phyloP scores from a whole-genome alignment of 1,284 basidiomycete species.

The Sanghuangporus baumii region DNA sequence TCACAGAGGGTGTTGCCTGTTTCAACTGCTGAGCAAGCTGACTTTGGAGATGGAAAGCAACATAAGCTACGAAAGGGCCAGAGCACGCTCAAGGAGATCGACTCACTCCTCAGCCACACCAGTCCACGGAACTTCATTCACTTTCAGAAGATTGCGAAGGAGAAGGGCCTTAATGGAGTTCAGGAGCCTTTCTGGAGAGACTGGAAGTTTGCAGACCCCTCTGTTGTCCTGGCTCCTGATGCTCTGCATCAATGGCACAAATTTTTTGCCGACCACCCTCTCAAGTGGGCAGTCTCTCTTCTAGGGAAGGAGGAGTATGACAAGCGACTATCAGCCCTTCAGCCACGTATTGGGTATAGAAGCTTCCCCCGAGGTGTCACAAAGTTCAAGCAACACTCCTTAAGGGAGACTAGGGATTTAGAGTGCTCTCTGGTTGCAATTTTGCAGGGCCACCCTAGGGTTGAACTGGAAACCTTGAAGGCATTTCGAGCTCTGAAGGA shows the following conservation, averaged over 20 bases:
- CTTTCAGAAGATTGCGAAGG: background rate
- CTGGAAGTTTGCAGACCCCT: background rate
- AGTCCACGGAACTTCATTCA: background rate
- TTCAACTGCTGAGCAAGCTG: background rate
- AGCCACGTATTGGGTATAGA: background rate
- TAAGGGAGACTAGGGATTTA: background rate
- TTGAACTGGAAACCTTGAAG: background rate
- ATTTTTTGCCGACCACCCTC: background rate
- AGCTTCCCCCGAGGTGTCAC: no score
- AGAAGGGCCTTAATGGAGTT: background rate
- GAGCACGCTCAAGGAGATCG: background rate
- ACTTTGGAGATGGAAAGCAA: background rate
- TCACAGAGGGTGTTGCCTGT: background rate
- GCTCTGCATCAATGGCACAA: background rate
- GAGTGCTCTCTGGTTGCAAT: background rate
- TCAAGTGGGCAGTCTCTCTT: background rate
- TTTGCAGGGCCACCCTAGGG: background rate
- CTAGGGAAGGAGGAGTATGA: background rate
- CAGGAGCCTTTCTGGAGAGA: background rate
- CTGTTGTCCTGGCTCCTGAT: background rate
- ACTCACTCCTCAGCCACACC: background rate
- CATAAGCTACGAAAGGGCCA: background rate
- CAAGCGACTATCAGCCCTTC: background rate
- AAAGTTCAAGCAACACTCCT: slow-evolving; percentile 1
- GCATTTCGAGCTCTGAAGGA: background rate